phyloP scores from a whole-genome alignment of 106 monocot genomes.

The Dendrobium catenatum region DNA sequence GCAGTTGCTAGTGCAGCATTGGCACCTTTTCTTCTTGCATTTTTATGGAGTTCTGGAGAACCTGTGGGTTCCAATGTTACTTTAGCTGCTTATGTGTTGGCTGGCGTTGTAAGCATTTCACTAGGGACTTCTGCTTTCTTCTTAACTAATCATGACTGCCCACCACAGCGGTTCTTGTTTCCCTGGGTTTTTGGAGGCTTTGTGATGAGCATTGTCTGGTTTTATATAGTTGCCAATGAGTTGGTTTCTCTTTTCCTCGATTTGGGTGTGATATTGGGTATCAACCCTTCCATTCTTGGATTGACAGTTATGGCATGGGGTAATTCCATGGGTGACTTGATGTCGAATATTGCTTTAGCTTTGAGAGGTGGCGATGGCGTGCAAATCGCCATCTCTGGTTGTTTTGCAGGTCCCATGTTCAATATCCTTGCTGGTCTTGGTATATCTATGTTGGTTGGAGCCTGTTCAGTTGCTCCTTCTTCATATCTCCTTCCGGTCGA shows the following conservation, averaged over 20 bases:
- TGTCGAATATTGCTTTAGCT: conserved; percentile 83
- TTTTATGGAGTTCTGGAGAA: conserved; percentile 43
- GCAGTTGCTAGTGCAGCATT: conserved; percentile 57
- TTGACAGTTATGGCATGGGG: conserved; percentile 95
- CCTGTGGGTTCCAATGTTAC: conserved; percentile 13
- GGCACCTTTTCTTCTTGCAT: conserved; percentile 67
- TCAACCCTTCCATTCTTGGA: conserved; percentile 84
- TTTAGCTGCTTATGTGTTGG: conserved; percentile 27
- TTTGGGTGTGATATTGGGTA: conserved; percentile 63
- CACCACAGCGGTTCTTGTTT: conserved; percentile 65
- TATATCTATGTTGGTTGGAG: conserved; percentile 60
- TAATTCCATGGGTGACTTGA: conserved; percentile 93
- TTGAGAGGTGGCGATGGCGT: conserved; percentile 28
- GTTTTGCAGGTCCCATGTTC: conserved; percentile 98
- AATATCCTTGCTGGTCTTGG: conserved; percentile 91
- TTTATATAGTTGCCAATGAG: conserved; percentile 84
- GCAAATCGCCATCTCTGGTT: conserved; percentile 80
- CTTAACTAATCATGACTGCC: conserved; percentile 47
- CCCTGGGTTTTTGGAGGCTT: conserved; percentile 97
- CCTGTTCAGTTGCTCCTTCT: conserved; percentile 40
- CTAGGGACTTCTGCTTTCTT: conserved; percentile 43
- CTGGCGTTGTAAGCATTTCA: conserved; percentile 30
- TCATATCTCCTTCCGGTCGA: conserved; percentile 61
- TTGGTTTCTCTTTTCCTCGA: conserved; percentile 75
- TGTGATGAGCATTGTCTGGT: conserved; percentile 86